Base-by-base conservation (phyloP, 176 grass and related monocot species). In the Chloris gayana region DNA sequence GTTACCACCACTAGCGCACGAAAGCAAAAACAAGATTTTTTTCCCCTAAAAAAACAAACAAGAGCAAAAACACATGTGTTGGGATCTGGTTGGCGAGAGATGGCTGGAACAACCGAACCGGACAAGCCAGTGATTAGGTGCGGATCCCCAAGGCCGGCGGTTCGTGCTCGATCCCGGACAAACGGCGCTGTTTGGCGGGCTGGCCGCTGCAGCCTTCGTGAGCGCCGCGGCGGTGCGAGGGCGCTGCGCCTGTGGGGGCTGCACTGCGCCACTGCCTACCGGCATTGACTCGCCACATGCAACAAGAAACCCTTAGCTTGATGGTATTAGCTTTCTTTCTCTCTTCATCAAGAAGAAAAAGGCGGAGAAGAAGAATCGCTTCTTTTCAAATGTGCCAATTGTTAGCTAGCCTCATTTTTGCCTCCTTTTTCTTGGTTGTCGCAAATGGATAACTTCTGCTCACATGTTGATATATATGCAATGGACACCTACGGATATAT, bases 91-190 rank as follows among this genome's bases (percentile, higher is more conserved):
- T 82, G 80, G 69, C 41, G 17, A 2, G 60, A 65, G 60, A 50
- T 50, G 42, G 42, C 60, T 18, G 73, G 38, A 31, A n/a, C 9
- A 64, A 64, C 60, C 27, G 76, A 25, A 53, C 12, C 10, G 42
- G 46, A 51, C 45, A 38, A 67, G 5, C 45, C 0, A 25, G 57
- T 27, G 57, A 50, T 73, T 50, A 29, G 56, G 21, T 26, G 5
- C 42, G 69, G 69, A 82, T 64, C 69, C 56, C 56, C 56, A 21
- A 64, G 56, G 69, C 80, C 69, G 74, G 25, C 34, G 62, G 56
- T 54, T 22, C 50, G 19, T 58, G 56, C 58, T 24, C 44, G n/a
- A 10, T 29, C 5, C 1, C 38, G 42, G 64, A 80, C 64, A 54
- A 57, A 69, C 49, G 64, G 47, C 33, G 10, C 9, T 15, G 34